A percentile compares a stretch with the other conserved stretches of the same genome.
phyloP scores from a whole-genome alignment of 2,329 filamentous ascomycete genomes.

The Clarireedia sp. region DNA sequence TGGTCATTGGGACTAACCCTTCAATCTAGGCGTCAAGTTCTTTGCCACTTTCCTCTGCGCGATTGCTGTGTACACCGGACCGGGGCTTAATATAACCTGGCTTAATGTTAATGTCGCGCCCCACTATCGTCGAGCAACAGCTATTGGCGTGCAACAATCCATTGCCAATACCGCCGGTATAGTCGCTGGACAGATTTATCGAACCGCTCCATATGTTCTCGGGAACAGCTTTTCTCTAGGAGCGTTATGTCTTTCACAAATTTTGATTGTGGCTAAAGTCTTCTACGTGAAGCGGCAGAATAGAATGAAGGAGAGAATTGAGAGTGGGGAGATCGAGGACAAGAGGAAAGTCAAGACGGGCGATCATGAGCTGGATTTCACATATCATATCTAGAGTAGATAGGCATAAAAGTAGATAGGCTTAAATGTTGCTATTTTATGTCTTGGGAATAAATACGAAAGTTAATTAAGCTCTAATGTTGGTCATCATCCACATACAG shows the following conservation, averaged over 20 bases:
- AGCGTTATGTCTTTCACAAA: constrained; percentile 11
- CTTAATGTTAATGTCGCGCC: constrained; percentile 38
- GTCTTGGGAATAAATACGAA: not conserved
- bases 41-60: constrained; percentile 43
- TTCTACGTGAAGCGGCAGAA: constrained; percentile 38
- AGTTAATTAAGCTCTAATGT: not conserved
- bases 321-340: constrained; percentile 36
- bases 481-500: not conserved
- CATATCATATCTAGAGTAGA: constrained; percentile 33
- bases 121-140: constrained; percentile 39
- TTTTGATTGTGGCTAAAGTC: constrained; percentile 34
- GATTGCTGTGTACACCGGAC: constrained; percentile 39
- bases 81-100: constrained; percentile 42
- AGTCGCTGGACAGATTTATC: constrained; percentile 28
- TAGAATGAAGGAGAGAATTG: constrained; percentile 32
- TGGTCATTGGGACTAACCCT: not conserved
- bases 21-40: constrained; percentile 30
- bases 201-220: constrained; percentile 18
- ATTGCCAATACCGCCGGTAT: constrained; percentile 41
- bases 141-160: constrained; percentile 39
- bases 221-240: constrained; percentile 20
- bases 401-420: not conserved
- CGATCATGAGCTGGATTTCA: constrained; percentile 40
- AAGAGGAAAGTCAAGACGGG: constrained; percentile 38
- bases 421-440: no score